A percentile compares a stretch with the other conserved stretches of the same genome.
These are phyloP conservation scores for Emergomyces pasteurianus DNA, from an alignment of 2,329 filamentous ascomycete species.

Conservation along the genomic window DNA sequence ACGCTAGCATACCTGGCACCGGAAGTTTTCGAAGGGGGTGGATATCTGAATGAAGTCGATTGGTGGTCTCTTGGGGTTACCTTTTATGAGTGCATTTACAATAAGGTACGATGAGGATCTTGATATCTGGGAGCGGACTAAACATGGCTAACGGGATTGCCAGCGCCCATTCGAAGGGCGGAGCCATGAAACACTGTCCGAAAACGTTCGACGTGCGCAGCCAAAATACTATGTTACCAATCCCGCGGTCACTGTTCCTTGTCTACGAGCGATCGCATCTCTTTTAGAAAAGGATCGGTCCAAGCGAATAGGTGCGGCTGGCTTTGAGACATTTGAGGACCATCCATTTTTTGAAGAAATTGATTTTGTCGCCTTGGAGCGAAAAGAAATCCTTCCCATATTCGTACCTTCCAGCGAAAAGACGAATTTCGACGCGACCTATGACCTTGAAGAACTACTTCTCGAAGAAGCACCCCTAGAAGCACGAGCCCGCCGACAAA, in stretches of 20 bases:
- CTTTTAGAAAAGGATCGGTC: constrained; percentile 69
- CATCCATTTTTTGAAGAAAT: constrained; percentile 82
- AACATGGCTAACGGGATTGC: constrained; percentile 20
- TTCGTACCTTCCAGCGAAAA: constrained; percentile 93
- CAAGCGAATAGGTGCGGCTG: constrained; percentile 68
- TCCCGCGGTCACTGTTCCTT: constrained; percentile 77
- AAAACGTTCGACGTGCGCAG: constrained; percentile 66
- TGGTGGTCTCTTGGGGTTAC: constrained; percentile 98
- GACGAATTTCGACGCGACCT: constrained; percentile 97
- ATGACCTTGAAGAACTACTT: constrained; percentile 86
- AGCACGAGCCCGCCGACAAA: constrained; percentile 81
- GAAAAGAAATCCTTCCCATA: constrained; percentile 79
- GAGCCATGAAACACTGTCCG: constrained; percentile 67
- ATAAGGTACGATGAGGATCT: constrained; percentile 55
- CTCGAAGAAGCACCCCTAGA: constrained; percentile 92
- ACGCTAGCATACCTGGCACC: constrained; percentile 92
- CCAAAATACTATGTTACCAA: constrained; percentile 87
- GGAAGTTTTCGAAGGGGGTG: constrained; percentile 83
- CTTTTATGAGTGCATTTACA: constrained; percentile 99
- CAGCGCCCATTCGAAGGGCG: constrained; percentile 88
- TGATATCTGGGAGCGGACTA: neutral
- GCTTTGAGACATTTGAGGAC: constrained; percentile 72
- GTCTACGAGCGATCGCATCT: constrained; percentile 76
- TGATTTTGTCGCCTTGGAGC: constrained; percentile 72
- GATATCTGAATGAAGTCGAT: constrained; percentile 82